Evolutionary conservation across 2,329 filamentous ascomycete species (phyloP).

Genomic region (Penicillium psychrosexuale): DNA sequence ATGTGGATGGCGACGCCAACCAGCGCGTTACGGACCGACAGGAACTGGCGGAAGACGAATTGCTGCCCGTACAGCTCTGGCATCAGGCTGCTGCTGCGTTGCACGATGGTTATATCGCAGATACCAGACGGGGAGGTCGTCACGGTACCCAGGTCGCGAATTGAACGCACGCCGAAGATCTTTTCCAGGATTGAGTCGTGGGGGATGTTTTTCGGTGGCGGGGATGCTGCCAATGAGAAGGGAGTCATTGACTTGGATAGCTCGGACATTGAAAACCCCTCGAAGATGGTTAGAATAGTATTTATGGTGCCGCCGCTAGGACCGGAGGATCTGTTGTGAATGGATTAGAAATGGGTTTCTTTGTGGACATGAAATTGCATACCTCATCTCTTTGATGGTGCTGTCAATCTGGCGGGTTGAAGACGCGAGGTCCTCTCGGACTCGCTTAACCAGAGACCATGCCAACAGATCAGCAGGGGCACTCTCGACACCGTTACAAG

Average conservation of each 20-base stretch:
- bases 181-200: conserved; percentile 28
- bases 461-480: conserved; percentile 57
- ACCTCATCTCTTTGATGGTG: conserved; percentile 55
- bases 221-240: conserved; percentile 51
- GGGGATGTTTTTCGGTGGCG: conserved; percentile 33
- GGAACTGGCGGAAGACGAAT: conserved; percentile 58
- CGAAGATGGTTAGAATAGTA: conserved; percentile 60
- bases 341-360: conserved; percentile 3
- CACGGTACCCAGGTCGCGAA: conserved; percentile 58
- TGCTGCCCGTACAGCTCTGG: conserved; percentile 56
- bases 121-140: conserved; percentile 53
- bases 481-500: conserved; percentile 60
- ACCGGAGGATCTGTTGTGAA: conserved; percentile 34
- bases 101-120: conserved; percentile 56
- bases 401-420: conserved; percentile 52
- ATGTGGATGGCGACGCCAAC: conserved; percentile 51
- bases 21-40: conserved; percentile 51
- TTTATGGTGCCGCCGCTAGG: conserved; percentile 62
- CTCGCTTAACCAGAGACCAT: conserved; percentile 52
- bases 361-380: conserved; percentile 8
- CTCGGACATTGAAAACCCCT: conserved; percentile 45
- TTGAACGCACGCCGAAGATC: conserved; percentile 51
- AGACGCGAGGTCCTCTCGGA: conserved; percentile 51
- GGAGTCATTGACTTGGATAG: conserved; percentile 49
- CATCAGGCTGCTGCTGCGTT: conserved; percentile 59